Evolutionary conservation across 352 stramenopile genomes (phyloP), one percentile per base, ranked within the genome.

Genomic region (Globisporangium perplexum): DNA sequence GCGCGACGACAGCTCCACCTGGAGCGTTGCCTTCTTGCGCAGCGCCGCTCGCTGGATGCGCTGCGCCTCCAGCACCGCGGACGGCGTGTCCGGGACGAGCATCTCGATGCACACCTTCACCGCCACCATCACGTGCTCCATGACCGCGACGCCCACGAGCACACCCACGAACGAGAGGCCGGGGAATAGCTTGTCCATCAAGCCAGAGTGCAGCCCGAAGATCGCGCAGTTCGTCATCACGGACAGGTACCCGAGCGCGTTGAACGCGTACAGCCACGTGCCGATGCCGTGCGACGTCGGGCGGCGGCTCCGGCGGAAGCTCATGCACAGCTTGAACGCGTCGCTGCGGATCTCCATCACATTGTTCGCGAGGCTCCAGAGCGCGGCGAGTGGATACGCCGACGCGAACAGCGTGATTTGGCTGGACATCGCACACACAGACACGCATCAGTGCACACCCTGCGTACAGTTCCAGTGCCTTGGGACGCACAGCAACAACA

Each of bases 211-310:
- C 55, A 98, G 85, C 0, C 89, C 89, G 65, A 98, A 96, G 50
- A 98, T 88, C 26, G 92, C 81, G 65, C 88, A 97, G 73, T 98
- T 98, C 1, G 93, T 98, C 57, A 97, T 69, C 36, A 97, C 91
- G 17, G 88, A 94, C 39, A 96, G 57, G 66, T 96, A 98, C 15
- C 91, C 87, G 7, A 98, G 83, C 17, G 77, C 72, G 61, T 87
- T 89, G 53, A 98, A 89, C 17, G 93, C 80, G 52, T 84, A 82
- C 50, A 91, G 90, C 94, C 94, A 98, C 35, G 92, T 96, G 45
- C 94, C 93, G 56, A 98, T 96, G 52, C 90, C 88, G 38, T 92
- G 53, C 1, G 73, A 77, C 20, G 67, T 72, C 38, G 68, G 67
- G 47, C 86, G 78, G 24, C 81, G 74, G 24, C 74, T 83, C 53